Percentiles rank a stretch among this genome's conserved stretches.
Conservation (phyloP, 202 grass and related monocot genomes). For the Zizania palustris region DNA sequence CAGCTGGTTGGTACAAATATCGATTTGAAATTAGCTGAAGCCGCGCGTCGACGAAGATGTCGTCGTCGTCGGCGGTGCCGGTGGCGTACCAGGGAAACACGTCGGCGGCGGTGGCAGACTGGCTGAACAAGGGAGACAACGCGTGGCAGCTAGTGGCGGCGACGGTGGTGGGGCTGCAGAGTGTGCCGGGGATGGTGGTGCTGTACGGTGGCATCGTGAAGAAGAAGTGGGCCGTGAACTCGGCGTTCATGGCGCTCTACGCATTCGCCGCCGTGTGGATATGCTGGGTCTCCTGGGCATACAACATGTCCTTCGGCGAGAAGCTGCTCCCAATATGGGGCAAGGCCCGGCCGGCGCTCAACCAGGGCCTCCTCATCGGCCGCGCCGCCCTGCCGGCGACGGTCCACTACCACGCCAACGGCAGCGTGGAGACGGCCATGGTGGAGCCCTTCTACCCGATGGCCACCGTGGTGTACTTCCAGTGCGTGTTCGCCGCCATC, state of each 20-base stretch:
- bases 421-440: conserved; percentile 24
- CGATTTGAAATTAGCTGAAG: too few relatives aligned
- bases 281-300: conserved; percentile 69
- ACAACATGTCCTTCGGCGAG: conserved; percentile 72
- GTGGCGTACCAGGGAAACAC: conserved; percentile 47
- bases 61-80: conserved; percentile 31
- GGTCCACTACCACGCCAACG: conserved; percentile 38
- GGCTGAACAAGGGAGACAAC: conserved; percentile 68
- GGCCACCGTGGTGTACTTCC: conserved; percentile 52
- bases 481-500: conserved; percentile 58
- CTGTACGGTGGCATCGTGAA: conserved; percentile 79
- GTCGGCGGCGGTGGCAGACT: conserved; percentile 38
- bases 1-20: too few relatives aligned
- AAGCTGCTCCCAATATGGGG: conserved; percentile 63
- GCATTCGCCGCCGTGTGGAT: conserved; percentile 71
- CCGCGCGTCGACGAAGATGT: not conserved
- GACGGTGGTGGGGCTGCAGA: conserved; percentile 64
- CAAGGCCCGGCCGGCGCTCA: conserved; percentile 58
- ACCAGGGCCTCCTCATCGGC: conserved; percentile 44
- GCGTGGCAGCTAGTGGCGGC: conserved; percentile 60
- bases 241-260: conserved; percentile 79
- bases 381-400: conserved; percentile 45
- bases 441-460: conserved; percentile 36
- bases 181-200: conserved; percentile 62
- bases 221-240: conserved; percentile 84